Conservation (phyloP, 2,329 filamentous ascomycete species). For the Talaromyces islandicus region DNA sequence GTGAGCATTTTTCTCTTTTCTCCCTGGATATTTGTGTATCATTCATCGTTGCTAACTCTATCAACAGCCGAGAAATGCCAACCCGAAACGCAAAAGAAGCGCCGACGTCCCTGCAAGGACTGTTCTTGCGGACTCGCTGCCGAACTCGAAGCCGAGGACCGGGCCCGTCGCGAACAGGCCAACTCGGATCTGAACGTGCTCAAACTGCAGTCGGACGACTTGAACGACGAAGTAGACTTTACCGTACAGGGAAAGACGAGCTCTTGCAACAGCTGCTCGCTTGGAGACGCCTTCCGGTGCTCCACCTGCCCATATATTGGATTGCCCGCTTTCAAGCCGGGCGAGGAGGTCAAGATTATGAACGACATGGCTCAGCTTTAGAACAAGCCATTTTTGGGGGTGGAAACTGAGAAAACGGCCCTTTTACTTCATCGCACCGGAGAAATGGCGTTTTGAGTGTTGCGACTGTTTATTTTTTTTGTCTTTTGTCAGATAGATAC, state of each 20-base stretch:
- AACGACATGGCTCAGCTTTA: constrained; percentile 82
- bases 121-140: constrained; percentile 91
- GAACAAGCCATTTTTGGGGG: constrained; percentile 1
- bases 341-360: constrained; percentile 83
- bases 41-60: not conserved
- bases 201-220: constrained; percentile 66
- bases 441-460: not conserved
- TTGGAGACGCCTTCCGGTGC: constrained; percentile 84
- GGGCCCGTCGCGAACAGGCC: constrained; percentile 57
- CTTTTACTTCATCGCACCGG: not conserved
- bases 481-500: not conserved
- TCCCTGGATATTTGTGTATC: constrained; percentile 1
- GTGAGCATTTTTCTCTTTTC: constrained; percentile 50
- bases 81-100: constrained; percentile 83
- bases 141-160: constrained; percentile 79
- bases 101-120: constrained; percentile 92
- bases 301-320: constrained; percentile 75
- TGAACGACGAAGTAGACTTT: constrained; percentile 80
- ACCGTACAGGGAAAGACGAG: constrained; percentile 96
- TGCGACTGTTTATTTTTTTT: not conserved
- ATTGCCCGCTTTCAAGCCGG: constrained; percentile 91
- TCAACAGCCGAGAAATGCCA: constrained; percentile 71
- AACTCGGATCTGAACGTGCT: constrained; percentile 53
- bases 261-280: constrained; percentile 86
- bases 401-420: not conserved